These are phyloP conservation scores for Cladosporium sp. DNA, from an alignment of 2,329 filamentous ascomycete genomes.

Conservation along the genomic window DNA sequence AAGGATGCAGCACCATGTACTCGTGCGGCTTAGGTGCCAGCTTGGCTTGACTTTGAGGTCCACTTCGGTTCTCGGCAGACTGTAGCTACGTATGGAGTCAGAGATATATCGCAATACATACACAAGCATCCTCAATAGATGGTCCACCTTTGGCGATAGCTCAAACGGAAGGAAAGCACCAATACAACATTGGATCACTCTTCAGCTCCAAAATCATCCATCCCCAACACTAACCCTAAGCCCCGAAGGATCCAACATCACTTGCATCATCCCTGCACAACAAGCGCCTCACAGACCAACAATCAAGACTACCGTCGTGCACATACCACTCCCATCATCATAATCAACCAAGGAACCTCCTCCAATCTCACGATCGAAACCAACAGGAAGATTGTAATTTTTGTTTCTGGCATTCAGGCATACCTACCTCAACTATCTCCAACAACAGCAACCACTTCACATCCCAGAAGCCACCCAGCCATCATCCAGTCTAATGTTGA, in stretches of 20 bases:
- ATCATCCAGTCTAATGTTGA: not conserved
- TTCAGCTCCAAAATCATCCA: not conserved
- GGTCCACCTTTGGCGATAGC: not conserved
- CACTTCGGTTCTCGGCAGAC: not conserved
- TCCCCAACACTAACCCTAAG: not conserved
- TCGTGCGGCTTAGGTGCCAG: not conserved
- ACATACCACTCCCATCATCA: not conserved
- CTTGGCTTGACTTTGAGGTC: not conserved
- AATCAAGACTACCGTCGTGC: not conserved
- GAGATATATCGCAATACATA: not conserved
- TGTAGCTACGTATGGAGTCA: not conserved
- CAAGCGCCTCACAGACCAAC: slow-evolving; percentile 3
- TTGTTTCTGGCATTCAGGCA: not conserved
- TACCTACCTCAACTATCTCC: slow-evolving; percentile 1
- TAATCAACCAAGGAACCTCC: not conserved
- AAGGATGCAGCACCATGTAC: not conserved
- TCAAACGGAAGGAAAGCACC: not conserved
- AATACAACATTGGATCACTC: not conserved
- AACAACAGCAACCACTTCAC: not conserved
- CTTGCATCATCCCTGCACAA: slow-evolving; percentile 9
- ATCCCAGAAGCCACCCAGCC: not conserved
- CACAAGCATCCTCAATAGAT: not conserved
- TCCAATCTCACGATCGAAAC: not conserved
- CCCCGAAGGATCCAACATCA: not conserved
- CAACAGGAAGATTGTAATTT: not conserved